These are phyloP conservation scores for Kodamaea sp. DNA, from an alignment of 1,139 yeast species.

Conservation along the genomic window DNA sequence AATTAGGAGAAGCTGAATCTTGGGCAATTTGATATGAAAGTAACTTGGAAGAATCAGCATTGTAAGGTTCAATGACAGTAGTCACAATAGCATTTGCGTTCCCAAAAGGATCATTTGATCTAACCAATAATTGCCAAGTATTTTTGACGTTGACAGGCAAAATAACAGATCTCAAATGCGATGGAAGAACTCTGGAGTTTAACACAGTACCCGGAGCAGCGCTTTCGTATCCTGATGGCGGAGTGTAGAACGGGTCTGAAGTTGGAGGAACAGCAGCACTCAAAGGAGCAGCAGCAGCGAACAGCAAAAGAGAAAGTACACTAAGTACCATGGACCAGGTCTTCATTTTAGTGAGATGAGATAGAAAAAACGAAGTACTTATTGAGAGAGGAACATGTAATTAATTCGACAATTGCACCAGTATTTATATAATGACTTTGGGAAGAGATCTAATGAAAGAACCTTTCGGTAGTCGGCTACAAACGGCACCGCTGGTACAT, in stretches of 20 bases:
- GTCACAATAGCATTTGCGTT: conserved; percentile 29
- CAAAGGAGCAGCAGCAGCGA: conserved; percentile 2
- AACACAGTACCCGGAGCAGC: conserved; percentile 23
- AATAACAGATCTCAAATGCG: conserved; percentile 15
- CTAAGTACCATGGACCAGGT: background rate
- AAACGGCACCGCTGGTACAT: too few species aligned
- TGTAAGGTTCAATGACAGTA: conserved; percentile 30
- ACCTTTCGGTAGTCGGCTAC: too few species aligned
- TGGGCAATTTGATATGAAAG: conserved; percentile 34
- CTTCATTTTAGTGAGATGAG: background rate
- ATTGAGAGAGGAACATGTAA: too few species aligned
- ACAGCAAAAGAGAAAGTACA: conserved; percentile 1
- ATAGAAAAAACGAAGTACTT: too few species aligned
- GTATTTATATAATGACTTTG: too few species aligned
- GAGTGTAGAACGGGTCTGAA: conserved; percentile 24
- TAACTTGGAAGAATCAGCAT: conserved; percentile 26
- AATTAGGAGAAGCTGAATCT: conserved; percentile 28
- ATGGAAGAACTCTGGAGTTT: conserved; percentile 22
- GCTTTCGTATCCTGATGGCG: conserved; percentile 23
- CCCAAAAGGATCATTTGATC: conserved; percentile 31
- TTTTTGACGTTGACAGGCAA: conserved; percentile 13
- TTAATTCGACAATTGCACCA: too few species aligned
- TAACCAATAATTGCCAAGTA: conserved; percentile 30
- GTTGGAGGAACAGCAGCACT: conserved; percentile 5
- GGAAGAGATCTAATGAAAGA: too few species aligned